phyloP scores from a whole-genome alignment of 768 basidiomycete genomes.

The Mycena olivaceomarginata region DNA sequence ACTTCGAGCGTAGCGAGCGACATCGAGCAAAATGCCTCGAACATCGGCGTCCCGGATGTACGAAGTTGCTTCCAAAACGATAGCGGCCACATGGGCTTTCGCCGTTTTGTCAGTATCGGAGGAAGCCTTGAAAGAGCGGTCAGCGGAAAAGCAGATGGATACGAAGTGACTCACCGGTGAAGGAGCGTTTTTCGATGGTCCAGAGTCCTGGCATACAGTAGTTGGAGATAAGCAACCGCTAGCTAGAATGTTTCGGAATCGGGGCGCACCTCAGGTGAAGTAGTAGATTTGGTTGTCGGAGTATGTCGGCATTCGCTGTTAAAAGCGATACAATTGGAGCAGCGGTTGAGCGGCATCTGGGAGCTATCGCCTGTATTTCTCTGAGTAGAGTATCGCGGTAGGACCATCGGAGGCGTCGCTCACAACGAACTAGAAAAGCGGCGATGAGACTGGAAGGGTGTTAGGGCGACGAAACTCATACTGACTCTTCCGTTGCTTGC shows the following conservation, averaged over 20 bases:
- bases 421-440: conserved; percentile 31
- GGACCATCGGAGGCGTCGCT: not conserved
- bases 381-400: not conserved
- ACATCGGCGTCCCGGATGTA: conserved; percentile 38
- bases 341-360: conserved; percentile 79
- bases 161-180: not conserved
- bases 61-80: conserved; percentile 33
- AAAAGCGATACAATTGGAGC: conserved; percentile 81
- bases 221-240: not conserved
- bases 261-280: conserved; percentile 15
- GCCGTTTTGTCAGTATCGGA: conserved; percentile 6
- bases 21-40: conserved; percentile 36
- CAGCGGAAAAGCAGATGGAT: not conserved
- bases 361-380: conserved; percentile 76
- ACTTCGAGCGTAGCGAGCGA: conserved; percentile 40
- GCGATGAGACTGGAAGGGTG: not conserved
- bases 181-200: not conserved
- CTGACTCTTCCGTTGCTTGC: conserved; percentile 42
- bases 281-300: not conserved
- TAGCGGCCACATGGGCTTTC: conserved; percentile 39
- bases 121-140: not conserved
- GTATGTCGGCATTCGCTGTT: conserved; percentile 78
- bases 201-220: conserved; percentile 8
- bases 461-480: not conserved
- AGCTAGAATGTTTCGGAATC: not conserved